Conservation (phyloP, 257 asterid genomes). For the Paraleonurus japonicus region DNA sequence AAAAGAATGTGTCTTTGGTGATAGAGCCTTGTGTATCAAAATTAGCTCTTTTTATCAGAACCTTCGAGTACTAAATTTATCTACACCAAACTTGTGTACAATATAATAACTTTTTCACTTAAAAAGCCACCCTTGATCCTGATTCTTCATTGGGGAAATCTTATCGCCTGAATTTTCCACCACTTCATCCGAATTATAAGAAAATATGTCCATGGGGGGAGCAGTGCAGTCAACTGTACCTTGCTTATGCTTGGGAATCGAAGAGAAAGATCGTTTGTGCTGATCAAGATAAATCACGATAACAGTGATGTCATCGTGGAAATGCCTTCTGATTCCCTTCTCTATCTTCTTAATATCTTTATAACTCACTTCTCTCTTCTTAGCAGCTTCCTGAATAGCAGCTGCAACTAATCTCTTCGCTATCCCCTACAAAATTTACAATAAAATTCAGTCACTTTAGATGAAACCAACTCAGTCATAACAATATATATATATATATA, state of each 20-base stretch:
- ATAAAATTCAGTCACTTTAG: no score
- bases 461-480: not conserved
- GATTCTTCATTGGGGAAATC: constrained; percentile 41
- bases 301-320: constrained; percentile 90
- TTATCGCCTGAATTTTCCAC: constrained; percentile 36
- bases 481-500: not conserved
- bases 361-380: constrained; percentile 87
- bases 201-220: constrained; percentile 76
- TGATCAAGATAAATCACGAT: constrained; percentile 79
- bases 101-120: not conserved
- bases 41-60: constrained; percentile 9
- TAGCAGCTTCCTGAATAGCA: constrained; percentile 86
- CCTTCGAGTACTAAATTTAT: constrained; percentile 27
- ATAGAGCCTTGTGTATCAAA: constrained; percentile 30
- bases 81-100: constrained; percentile 35
- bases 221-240: constrained; percentile 39
- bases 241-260: constrained; percentile 32
- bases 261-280: constrained; percentile 35
- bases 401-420: constrained; percentile 86
- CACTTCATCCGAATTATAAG: constrained; percentile 53
- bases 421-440: constrained; percentile 64
- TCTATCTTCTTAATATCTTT: constrained; percentile 75
- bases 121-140: constrained; percentile 15
- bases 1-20: constrained; percentile 23
- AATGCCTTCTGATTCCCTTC: constrained; percentile 84